Evolutionary conservation across 139 green algal species (phyloP), one percentile per base, ranked within the genome.

Genomic region (Protoeuglena noctilucae): DNA sequence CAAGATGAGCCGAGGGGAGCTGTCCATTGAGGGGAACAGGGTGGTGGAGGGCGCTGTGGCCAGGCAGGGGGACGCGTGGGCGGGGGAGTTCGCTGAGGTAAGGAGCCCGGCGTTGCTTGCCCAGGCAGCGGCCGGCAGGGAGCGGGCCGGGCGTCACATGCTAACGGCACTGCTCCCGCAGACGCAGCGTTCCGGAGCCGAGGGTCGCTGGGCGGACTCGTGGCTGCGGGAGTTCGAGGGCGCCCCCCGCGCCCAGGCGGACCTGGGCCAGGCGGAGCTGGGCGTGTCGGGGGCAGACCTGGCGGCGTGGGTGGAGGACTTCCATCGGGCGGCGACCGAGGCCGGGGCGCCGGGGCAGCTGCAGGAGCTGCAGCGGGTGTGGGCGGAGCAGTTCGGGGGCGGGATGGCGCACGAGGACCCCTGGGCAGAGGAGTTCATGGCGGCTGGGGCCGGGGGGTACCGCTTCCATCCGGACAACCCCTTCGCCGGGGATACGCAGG

Each of bases 1-100:
- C 58, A 95, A 95, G 66, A 94, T 98, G 82, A 89, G 77, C 54
- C 70, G 71, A 3, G 85, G 85, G 0, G 84, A 93, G 73, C 61
- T 92, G 3, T 71, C 84, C 21, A 47, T 93, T 30, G 76, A 88
- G 29, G 81, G 78, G 41, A 87, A 91, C 47, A 63, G 81, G 71
- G 80, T 89, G 5, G 48, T 53, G 48, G 48, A 53, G 48, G 22
- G 48, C 18, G 48, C 22, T 16, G n/a, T 31, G 16, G 5, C 25
- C 14, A 40, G 25, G 41, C 25, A 26, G 31, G 25, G n/a, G 1
- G 26, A 51, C 39, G 47, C 46, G 61, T 73, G 66, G 66, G 62
- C 62, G 1, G 34, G 56, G 12, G 51, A 71, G 40, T 74, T 73
- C 53, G 59, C 31, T 16, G 59, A 47, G 14, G 17, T 23, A 28